phyloP scores from a whole-genome alignment of 495 filamentous ascomycete species.

The Annulohypoxylon nitens region DNA sequence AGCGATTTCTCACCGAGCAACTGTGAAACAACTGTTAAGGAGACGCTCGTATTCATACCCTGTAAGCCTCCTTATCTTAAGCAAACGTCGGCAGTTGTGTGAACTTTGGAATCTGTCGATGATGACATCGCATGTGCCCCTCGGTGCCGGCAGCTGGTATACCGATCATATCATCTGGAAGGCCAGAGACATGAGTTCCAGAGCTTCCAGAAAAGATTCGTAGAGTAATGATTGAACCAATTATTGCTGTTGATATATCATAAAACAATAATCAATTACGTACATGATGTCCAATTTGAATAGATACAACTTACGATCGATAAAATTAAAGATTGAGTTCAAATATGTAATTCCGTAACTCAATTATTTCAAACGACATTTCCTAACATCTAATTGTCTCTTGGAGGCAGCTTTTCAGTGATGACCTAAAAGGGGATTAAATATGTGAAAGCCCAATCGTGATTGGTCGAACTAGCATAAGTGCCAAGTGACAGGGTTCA shows the following conservation, averaged over 20 bases:
- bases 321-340: no score
- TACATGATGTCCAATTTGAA: no score
- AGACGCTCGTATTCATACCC: not conserved
- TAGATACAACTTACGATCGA: no score
- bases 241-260: no score
- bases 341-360: no score
- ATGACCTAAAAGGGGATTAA: conserved; percentile 22
- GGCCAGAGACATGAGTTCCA: not conserved
- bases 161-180: not conserved
- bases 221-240: no score
- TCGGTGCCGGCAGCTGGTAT: not conserved
- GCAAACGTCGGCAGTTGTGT: not conserved
- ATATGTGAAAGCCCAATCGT: not conserved
- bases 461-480: conserved; percentile 6
- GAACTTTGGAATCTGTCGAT: not conserved
- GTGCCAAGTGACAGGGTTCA: not conserved
- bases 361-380: no score
- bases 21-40: conserved; percentile 2
- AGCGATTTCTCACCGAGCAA: not conserved
- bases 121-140: not conserved
- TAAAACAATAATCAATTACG: no score
- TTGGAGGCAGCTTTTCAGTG: no score
- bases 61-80: not conserved
- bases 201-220: no score
- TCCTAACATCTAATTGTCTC: no score